Evolutionary conservation across 2,329 filamentous ascomycete species (phyloP), one percentile per base, ranked within the genome.

Genomic region (Helminthosporium solani): DNA sequence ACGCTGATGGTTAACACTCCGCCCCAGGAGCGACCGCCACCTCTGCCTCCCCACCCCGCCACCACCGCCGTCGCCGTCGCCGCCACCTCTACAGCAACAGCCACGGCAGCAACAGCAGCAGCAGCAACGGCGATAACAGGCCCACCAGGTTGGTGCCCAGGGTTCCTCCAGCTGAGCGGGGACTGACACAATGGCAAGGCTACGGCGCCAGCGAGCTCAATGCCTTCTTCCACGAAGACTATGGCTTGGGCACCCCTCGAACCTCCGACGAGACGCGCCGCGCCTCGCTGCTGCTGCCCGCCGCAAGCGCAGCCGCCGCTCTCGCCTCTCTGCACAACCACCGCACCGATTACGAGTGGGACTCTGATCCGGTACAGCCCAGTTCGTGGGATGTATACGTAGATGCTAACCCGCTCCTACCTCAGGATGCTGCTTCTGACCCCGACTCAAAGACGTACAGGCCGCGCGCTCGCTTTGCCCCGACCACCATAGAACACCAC

Each of bases 1-100:
- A 78, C 88, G 66, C 79, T 96, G 70, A 97, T 97, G 94, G 89
- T 97, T 72, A 95, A 85, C 71, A 90, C 89, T 57, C 87, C 90
- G 53, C 91, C 88, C 9, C 85, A 86, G 52, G 85, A 89, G 69
- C 82, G 81, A 63, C 81, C 80, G 35, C 81, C 80, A 52, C 73
- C 75, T 46, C 76, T 74, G 64, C 72, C 68, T 69, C 68, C 64
- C 47, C 50, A 73, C 61, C 23, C 23, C 23, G 5, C 23, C 9
- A 25, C 9, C 23, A 25, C 23, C 9, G 9, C 23, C 23, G 9
- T 9, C 9, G 9, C 23, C 23, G 23, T n/a, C n/a, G n/a, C n/a
- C n/a, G n/a, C n/a, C n/a, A n/a, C n/a, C n/a, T n/a, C n/a, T n/a
- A n/a, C n/a, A n/a, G n/a, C n/a, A n/a, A n/a, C n/a, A n/a, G n/a